These are phyloP conservation scores for Coemansia sp. DNA, from an alignment of 192 early-diverging fungal genomes.

Conservation along the genomic window DNA sequence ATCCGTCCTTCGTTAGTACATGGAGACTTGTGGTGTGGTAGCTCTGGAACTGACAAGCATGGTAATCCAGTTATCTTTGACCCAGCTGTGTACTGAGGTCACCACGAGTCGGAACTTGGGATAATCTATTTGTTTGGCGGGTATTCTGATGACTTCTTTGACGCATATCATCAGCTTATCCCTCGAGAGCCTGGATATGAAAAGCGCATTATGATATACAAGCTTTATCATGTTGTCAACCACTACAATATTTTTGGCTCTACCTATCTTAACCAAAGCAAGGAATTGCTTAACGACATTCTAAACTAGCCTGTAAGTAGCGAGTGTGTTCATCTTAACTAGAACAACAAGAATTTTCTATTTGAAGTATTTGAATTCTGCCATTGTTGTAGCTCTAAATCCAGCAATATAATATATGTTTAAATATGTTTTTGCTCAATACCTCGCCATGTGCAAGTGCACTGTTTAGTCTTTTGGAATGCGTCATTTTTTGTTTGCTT, in stretches of 20 bases:
- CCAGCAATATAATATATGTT: too few species aligned
- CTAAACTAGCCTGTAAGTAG: neutral
- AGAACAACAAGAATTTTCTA: too few species aligned
- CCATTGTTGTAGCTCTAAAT: too few species aligned
- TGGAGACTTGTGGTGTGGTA: constrained; percentile 38
- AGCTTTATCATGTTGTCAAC: constrained; percentile 43
- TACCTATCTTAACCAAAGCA: constrained; percentile 17
- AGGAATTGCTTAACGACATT: constrained; percentile 10
- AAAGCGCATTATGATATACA: constrained; percentile 19
- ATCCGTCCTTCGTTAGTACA: constrained; percentile 33
- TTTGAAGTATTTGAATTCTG: too few species aligned
- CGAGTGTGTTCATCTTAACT: too few species aligned
- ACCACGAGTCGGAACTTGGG: constrained; percentile 40
- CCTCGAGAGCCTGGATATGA: constrained; percentile 30
- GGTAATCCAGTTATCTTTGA: constrained; percentile 35
- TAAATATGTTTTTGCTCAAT: too few species aligned
- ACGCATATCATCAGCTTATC: constrained; percentile 27
- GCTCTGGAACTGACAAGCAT: constrained; percentile 17
- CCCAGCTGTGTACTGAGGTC: constrained; percentile 40
- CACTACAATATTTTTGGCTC: constrained; percentile 44
- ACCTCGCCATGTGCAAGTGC: too few species aligned
- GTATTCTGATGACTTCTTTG: constrained; percentile 11
- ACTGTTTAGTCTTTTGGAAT: too few species aligned
- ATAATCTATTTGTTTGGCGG: constrained; percentile 45
- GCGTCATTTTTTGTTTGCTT: too few species aligned